Evolutionary conservation across 352 stramenopile genomes (phyloP).

Genomic region (Pythium dissimile): DNA sequence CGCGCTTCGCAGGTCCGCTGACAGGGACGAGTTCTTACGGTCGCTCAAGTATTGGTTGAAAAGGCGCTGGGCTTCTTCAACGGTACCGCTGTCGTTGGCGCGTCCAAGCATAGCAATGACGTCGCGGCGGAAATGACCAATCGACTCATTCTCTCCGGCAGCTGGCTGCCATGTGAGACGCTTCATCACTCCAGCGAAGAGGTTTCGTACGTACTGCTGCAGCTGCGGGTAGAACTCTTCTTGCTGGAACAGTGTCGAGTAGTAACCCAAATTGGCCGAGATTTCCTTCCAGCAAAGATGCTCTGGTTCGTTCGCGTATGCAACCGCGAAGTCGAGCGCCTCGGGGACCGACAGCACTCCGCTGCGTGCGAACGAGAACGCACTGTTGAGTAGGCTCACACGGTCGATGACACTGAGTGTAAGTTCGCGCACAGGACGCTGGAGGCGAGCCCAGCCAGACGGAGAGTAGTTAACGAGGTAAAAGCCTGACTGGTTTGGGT

Average conservation of each 20-base stretch:
- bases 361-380: constrained; percentile 88
- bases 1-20: constrained; percentile 56
- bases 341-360: constrained; percentile 48
- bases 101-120: constrained; percentile 70
- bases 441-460: constrained; percentile 82
- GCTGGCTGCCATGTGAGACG: constrained; percentile 44
- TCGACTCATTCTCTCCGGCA: constrained; percentile 38
- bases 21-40: constrained; percentile 34
- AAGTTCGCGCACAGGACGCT: constrained; percentile 51
- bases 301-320: constrained; percentile 59
- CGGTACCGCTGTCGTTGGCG: constrained; percentile 45
- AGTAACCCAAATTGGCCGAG: constrained; percentile 57
- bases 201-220: constrained; percentile 54
- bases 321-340: constrained; percentile 63
- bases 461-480: constrained; percentile 93
- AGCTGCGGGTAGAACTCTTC: constrained; percentile 60
- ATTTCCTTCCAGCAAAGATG: constrained; percentile 81
- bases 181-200: constrained; percentile 58
- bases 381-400: constrained; percentile 91
- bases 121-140: constrained; percentile 63
- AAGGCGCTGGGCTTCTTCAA: constrained; percentile 44
- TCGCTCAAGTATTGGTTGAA: constrained; percentile 62
- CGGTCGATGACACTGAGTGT: constrained; percentile 83
- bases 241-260: constrained; percentile 53
- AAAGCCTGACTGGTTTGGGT: constrained; percentile 93